phyloP scores from a whole-genome alignment of 305 asterid species.

The Fraxinus greggii region DNA sequence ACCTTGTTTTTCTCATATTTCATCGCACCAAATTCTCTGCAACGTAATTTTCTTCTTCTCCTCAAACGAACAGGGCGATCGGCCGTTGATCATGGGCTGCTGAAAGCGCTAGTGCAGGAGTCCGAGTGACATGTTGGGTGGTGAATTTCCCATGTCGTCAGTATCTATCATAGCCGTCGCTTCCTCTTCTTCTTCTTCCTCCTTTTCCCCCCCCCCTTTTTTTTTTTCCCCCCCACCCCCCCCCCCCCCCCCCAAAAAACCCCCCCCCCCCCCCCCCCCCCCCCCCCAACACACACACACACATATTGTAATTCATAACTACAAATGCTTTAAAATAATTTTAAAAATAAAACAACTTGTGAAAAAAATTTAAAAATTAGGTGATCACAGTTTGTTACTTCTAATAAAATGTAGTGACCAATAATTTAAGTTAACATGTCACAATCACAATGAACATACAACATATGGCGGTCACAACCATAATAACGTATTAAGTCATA shows the following conservation, averaged over 20 bases:
- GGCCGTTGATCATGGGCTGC: not conserved
- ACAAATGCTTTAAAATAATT: no score
- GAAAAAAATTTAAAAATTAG: no score
- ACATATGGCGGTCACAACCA: no score
- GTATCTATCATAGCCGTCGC: conserved; percentile 44
- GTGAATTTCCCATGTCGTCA: conserved; percentile 44
- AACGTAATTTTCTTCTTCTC: not conserved
- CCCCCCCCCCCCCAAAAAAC: not conserved
- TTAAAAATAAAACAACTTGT: no score
- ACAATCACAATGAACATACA: no score
- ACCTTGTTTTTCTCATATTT: not conserved
- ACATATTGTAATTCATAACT: not conserved
- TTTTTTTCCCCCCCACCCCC: no score
- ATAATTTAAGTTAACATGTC: no score
- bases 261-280: conserved; percentile 13
- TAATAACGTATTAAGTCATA: no score
- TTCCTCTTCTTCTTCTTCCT: conserved; percentile 32
- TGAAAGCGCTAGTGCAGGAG: not conserved
- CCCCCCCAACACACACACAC: not conserved
- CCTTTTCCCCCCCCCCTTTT: conserved; percentile 30
- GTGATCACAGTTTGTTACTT: no score
- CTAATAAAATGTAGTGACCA: no score
- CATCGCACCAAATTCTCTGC: not conserved
- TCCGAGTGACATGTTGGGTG: conserved; percentile 31
- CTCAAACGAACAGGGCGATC: not conserved